phyloP scores from a whole-genome alignment of 1,284 basidiomycete species.

The Xanthoconium separans region DNA sequence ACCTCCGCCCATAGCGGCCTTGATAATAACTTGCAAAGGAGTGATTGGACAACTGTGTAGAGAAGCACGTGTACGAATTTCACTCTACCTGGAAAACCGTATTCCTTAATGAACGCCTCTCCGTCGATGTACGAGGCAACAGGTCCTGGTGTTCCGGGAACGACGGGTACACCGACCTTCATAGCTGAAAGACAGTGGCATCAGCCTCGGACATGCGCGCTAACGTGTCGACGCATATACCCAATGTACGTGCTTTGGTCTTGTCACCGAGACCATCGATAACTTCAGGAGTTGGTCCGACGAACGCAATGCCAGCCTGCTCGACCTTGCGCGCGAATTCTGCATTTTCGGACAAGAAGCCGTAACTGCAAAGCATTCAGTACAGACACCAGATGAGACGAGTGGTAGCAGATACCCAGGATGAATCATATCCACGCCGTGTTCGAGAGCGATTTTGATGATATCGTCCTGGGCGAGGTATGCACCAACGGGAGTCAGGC shows the following conservation, averaged over 20 bases:
- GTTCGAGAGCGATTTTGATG: slow-evolving; percentile 91
- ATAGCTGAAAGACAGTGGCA: slow-evolving; percentile 52
- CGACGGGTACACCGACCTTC: slow-evolving; percentile 90
- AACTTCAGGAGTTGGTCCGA: slow-evolving; percentile 94
- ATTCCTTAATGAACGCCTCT: slow-evolving; percentile 87
- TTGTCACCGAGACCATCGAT: slow-evolving; percentile 99
- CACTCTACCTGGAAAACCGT: slow-evolving; percentile 87
- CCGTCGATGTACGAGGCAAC: slow-evolving; percentile 85
- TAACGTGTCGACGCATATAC: slow-evolving; percentile 39
- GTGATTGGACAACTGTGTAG: background rate
- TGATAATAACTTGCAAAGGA: slow-evolving; percentile 77
- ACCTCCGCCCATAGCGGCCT: slow-evolving; percentile 98
- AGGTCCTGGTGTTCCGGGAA: slow-evolving; percentile 95
- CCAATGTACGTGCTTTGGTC: slow-evolving; percentile 91
- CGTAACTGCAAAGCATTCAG: slow-evolving; percentile 62
- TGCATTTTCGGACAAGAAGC: slow-evolving; percentile 98
- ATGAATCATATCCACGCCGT: slow-evolving; percentile 99
- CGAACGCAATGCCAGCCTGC: slow-evolving; percentile 95
- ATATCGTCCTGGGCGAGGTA: slow-evolving; percentile 99
- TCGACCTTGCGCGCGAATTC: slow-evolving; percentile 95
- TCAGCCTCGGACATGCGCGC: slow-evolving; percentile 6
- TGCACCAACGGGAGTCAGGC: slow-evolving; percentile 92
- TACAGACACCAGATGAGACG: background rate
- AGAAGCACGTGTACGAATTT: slow-evolving; percentile 6
- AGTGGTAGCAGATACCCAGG: slow-evolving; percentile 66